Evolutionary conservation across 108 stramenopile genomes (phyloP).

Genomic region (Schizochytrium sp.): DNA sequence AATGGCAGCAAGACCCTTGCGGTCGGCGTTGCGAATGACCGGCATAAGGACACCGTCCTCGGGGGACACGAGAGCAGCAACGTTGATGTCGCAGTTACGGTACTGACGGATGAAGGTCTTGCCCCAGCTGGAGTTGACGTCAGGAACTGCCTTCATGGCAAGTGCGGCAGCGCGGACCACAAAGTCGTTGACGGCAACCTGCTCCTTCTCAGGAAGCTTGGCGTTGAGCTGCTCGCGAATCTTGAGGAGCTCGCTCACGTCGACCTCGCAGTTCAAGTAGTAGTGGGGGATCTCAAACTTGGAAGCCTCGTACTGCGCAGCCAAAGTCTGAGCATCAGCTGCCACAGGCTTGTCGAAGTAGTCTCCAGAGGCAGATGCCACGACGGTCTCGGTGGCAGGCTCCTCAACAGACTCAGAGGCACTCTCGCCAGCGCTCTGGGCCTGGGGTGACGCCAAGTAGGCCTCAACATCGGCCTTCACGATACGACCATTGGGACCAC

Average conservation of each 20-base stretch:
- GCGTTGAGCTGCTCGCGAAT: conserved; percentile 85
- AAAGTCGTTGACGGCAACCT: conserved; percentile 89
- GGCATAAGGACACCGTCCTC: conserved; percentile 87
- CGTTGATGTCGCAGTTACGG: conserved; percentile 91
- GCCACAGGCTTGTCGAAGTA: conserved; percentile 80
- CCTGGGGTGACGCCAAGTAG: conserved; percentile 71
- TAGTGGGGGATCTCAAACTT: conserved; percentile 95
- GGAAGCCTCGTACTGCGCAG: conserved; percentile 81
- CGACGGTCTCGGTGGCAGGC: conserved; percentile 63
- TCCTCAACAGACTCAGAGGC: conserved; percentile 50
- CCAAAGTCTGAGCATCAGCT: conserved; percentile 77
- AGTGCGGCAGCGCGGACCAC: conserved; percentile 90
- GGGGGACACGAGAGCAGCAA: conserved; percentile 80
- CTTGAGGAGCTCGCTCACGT: conserved; percentile 84
- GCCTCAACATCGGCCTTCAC: conserved; percentile 93
- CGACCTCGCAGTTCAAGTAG: conserved; percentile 92
- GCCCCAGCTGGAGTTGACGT: conserved; percentile 90
- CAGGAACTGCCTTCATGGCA: conserved; percentile 86
- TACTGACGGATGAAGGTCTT: conserved; percentile 86
- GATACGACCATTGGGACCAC: conserved; percentile 94
- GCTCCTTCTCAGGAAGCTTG: conserved; percentile 68
- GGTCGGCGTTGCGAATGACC: conserved; percentile 85
- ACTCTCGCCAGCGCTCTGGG: conserved; percentile 61
- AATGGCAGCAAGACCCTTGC: conserved; percentile 82
- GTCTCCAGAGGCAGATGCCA: conserved; percentile 67